Base-by-base conservation (phyloP, 2,329 filamentous ascomycete genomes). In the Aureobasidium sp. region DNA sequence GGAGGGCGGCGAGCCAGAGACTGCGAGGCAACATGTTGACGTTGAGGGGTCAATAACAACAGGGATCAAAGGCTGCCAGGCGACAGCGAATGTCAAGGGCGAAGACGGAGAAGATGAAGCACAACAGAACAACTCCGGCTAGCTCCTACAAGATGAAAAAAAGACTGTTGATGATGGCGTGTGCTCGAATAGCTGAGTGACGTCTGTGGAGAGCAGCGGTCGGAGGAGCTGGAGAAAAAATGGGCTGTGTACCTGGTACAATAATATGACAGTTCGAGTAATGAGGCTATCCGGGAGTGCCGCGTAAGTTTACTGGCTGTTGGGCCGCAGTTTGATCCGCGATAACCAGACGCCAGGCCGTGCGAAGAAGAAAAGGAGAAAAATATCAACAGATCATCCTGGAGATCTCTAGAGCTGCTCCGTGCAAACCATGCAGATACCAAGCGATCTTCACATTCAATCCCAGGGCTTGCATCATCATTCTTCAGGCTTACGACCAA, bases 1-100 rank as follows among this genome's bases (percentile, higher is more conserved):
- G 66, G n/a, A 76, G 65, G 65, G 71, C 69, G 26, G 71, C 63
- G 61, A 73, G 69, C 71, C 68, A 69, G 27, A 72, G 57, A 55
- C 65, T 59, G 63, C 61, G 62, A 52, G 66, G 63, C 44, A 71
- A 63, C 71, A 73, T 72, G 32, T 39, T 69, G 63, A 44, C 48
- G 47, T 15, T 20, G 41, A 12, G 1, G n/a, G 29, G 26, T 57
- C 8, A 17, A 4, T 34, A n/a, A 46, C 41, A 24, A 34, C 36
- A 47, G 32, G 41, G 32, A 13, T 34, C 8, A 3, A 5, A 15
- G 9, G 44, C 20, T 47, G 39, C 43, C 29, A 47, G 36, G n/a
- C 47, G 29, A 48, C 7, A 36, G 43, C 20, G 37, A 48, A 46
- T 7, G 27, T 41, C 46, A 32, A 44, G 48, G 46, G 36, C 10